A percentile compares a stretch with the other conserved stretches of the same genome.
Evolutionary conservation across 73 alveolate genomes (phyloP).

Genomic region (Paraurostyla sp.): DNA sequence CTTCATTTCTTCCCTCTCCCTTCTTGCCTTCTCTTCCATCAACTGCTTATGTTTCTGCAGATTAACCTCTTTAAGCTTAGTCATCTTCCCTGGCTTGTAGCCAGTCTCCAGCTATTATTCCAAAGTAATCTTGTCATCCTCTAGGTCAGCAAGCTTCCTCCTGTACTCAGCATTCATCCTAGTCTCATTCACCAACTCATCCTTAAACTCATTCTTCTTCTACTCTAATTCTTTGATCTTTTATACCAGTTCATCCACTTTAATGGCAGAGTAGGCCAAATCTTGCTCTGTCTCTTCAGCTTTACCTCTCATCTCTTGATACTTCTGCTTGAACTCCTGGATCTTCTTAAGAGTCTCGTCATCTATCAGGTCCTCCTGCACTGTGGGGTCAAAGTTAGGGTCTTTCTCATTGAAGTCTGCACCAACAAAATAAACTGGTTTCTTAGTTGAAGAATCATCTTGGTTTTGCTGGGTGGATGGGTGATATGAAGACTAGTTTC

Average conservation of each 20-base stretch:
- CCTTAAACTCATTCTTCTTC: conserved; percentile 73
- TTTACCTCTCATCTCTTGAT: conserved; percentile 1
- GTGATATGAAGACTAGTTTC: too few relatives aligned
- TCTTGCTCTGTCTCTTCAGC: conserved; percentile 39
- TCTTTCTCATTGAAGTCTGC: conserved; percentile 23
- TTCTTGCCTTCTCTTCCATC: conserved; percentile 73
- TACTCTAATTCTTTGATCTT: conserved; percentile 74
- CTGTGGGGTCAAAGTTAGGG: conserved; percentile 25
- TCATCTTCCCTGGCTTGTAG: conserved; percentile 50
- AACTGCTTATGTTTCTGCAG: conserved; percentile 61
- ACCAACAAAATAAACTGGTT: conserved; percentile 11
- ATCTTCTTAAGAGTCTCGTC: conserved; percentile 39
- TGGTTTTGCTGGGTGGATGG: neutral
- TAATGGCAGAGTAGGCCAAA: conserved; percentile 17
- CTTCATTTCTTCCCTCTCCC: conserved; percentile 78
- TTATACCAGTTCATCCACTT: conserved; percentile 72
- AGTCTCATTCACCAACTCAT: conserved; percentile 73
- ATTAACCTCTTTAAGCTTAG: conserved; percentile 56
- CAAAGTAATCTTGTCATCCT: conserved; percentile 64
- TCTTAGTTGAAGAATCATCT: neutral
- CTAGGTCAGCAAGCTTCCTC: conserved; percentile 65
- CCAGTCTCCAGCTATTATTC: conserved; percentile 76
- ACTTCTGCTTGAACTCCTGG: conserved; percentile 13
- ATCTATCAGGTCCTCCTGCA: conserved; percentile 39
- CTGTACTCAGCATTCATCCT: conserved; percentile 58